A percentile compares a stretch with the other conserved stretches of the same genome.
These are phyloP conservation scores for Ascochyta fabae DNA, from an alignment of 2,329 filamentous ascomycete genomes.

Conservation along the genomic window DNA sequence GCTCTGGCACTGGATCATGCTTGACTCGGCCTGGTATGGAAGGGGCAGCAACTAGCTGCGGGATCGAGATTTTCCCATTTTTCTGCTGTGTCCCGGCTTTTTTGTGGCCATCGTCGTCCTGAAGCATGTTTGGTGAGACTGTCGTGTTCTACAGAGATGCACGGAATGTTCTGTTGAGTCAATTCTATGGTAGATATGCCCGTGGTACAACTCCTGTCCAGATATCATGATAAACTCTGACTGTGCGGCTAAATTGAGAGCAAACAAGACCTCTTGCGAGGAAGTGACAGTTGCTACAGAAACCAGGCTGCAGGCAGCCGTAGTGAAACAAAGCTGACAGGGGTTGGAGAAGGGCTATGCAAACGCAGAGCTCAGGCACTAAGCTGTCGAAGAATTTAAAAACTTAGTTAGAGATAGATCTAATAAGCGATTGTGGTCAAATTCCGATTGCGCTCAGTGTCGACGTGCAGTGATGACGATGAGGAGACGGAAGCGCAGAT, in stretches of 20 bases:
- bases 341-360: not conserved
- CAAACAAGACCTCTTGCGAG: not conserved
- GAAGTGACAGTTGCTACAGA: not conserved
- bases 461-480: not conserved
- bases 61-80: not conserved
- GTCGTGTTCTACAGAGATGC: not conserved
- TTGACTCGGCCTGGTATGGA: not conserved
- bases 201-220: not conserved
- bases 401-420: not conserved
- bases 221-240: not conserved
- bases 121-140: not conserved
- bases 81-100: not conserved
- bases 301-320: not conserved
- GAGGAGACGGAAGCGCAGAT: not conserved
- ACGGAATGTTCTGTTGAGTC: not conserved
- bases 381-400: not conserved
- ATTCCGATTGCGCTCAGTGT: not conserved
- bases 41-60: not conserved
- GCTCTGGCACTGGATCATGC: not conserved
- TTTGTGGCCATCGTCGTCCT: not conserved
- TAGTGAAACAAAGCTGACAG: not conserved
- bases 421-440: not conserved
- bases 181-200: not conserved
- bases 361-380: not conserved
- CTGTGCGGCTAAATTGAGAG: not conserved